These are phyloP conservation scores for Alternaria sp. DNA, from an alignment of 2,329 filamentous ascomycete species.

Conservation along the genomic window DNA sequence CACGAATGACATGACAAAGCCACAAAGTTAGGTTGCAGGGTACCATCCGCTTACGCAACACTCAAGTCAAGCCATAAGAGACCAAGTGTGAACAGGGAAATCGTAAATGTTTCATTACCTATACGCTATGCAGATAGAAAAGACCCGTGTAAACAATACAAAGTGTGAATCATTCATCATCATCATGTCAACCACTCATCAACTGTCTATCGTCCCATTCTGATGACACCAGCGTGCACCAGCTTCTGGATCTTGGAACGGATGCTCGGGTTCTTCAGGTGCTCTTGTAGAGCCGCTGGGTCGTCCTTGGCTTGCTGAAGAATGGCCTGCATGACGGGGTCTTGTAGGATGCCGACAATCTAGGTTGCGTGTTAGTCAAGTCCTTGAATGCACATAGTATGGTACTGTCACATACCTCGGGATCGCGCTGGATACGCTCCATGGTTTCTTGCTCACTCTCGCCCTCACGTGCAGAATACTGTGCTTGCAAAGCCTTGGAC, in stretches of 20 bases:
- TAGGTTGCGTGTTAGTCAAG: conserved; percentile 44
- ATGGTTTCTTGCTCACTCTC: conserved; percentile 97
- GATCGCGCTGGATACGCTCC: conserved; percentile 87
- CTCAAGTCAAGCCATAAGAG: conserved; percentile 47
- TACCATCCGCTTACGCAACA: neutral
- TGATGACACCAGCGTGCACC: conserved; percentile 90
- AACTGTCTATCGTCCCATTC: conserved; percentile 66
- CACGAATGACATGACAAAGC: neutral
- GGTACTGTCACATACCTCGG: conserved; percentile 71
- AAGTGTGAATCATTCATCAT: neutral
- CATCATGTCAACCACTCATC: neutral
- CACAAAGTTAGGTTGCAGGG: neutral
- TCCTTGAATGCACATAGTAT: neutral
- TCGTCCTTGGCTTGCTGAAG: conserved; percentile 95
- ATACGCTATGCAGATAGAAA: conserved; percentile 32
- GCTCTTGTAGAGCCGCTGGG: conserved; percentile 90
- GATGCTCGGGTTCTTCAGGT: conserved; percentile 92
- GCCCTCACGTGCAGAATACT: conserved; percentile 89
- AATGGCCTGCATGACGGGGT: conserved; percentile 97
- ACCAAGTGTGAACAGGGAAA: neutral
- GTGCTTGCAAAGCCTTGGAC: conserved; percentile 88
- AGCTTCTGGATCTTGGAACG: conserved; percentile 92
- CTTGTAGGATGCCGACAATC: conserved; percentile 91
- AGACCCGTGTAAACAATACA: conserved; percentile 6
- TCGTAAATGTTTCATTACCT: conserved; percentile 20